Percentiles rank a stretch among this genome's conserved stretches.
phyloP scores from a whole-genome alignment of 257 asterid genomes.

The Fraxinus quadrangulata region DNA sequence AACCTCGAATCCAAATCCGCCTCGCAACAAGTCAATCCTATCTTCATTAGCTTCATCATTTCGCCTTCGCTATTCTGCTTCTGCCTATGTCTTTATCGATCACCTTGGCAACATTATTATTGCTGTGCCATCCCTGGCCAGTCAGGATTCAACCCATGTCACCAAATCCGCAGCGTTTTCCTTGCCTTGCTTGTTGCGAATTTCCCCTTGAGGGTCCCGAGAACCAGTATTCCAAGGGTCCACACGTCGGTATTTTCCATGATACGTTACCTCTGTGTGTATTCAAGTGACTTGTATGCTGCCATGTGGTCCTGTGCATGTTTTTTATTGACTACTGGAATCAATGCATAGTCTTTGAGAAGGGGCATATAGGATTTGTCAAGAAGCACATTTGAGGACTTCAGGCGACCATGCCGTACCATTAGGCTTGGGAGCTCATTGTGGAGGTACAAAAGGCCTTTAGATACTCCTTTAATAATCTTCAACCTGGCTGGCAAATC shows the following conservation, averaged over 20 bases:
- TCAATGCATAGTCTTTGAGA: constrained; percentile 78
- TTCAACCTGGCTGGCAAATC: constrained; percentile 76
- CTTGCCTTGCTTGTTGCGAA: constrained; percentile 57
- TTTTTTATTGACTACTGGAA: constrained; percentile 43
- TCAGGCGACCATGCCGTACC: constrained; percentile 88
- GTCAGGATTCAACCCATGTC: constrained; percentile 52
- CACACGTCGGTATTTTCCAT: constrained; percentile 81
- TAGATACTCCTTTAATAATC: constrained; percentile 68
- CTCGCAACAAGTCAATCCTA: constrained; percentile 68
- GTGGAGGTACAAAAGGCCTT: constrained; percentile 67
- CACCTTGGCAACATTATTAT: constrained; percentile 31
- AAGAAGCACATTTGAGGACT: constrained; percentile 84
- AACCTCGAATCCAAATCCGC: constrained; percentile 58
- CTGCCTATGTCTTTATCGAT: constrained; percentile 63
- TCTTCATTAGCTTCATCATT: constrained; percentile 62
- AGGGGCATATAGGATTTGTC: constrained; percentile 46
- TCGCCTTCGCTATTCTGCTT: constrained; percentile 43
- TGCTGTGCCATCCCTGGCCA: constrained; percentile 31
- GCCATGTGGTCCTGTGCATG: too few species aligned
- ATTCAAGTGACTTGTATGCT: constrained; percentile 18
- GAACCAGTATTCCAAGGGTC: constrained; percentile 76
- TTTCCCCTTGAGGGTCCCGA: constrained; percentile 68
- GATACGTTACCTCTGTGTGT: constrained; percentile 44
- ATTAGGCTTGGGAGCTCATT: constrained; percentile 75
- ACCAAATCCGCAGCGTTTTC: constrained; percentile 46